These are phyloP conservation scores for Populus davidiana DNA, from an alignment of 345 rosid genomes.

Conservation along the genomic window DNA sequence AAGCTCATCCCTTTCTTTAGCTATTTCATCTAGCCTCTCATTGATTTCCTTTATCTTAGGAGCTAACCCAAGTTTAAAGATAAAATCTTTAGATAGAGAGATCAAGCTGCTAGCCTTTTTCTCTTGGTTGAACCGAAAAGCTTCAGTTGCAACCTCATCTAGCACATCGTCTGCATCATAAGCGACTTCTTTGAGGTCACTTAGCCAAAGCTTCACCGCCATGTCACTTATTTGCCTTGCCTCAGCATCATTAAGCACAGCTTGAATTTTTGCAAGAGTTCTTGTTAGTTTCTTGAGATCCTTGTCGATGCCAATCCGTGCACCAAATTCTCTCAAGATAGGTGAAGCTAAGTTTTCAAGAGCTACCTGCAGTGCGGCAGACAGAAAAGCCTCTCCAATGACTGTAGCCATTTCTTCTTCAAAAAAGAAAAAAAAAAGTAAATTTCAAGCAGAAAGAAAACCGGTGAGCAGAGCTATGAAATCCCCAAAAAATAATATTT, in stretches of 20 bases:
- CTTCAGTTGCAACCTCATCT: constrained; percentile 18
- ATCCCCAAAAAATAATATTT: no score
- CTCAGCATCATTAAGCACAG: constrained; percentile 26
- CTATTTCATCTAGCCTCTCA: neutral
- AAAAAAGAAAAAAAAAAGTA: neutral
- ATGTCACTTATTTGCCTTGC: constrained; percentile 6
- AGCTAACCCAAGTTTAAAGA: constrained; percentile 2
- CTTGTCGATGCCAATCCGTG: neutral
- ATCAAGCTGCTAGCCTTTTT: neutral
- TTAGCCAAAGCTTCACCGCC: constrained; percentile 19
- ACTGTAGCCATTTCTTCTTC: neutral
- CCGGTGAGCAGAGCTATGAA: no score
- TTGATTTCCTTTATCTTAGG: constrained; percentile 8
- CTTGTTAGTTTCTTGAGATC: constrained; percentile 11
- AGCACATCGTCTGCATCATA: constrained; percentile 23
- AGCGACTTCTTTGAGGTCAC: constrained; percentile 17
- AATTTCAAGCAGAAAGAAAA: no score
- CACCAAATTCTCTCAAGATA: constrained; percentile 7
- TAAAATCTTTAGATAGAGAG: neutral
- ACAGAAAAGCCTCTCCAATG: constrained; percentile 12
- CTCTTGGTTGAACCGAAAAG: constrained; percentile 4
- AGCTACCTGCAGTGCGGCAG: constrained; percentile 16
- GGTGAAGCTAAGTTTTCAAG: constrained; percentile 2
- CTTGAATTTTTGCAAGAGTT: constrained; percentile 5
- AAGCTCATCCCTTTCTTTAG: constrained; percentile 9